Base-by-base conservation (phyloP, 345 rosid species). In the Alliaria petiolata region DNA sequence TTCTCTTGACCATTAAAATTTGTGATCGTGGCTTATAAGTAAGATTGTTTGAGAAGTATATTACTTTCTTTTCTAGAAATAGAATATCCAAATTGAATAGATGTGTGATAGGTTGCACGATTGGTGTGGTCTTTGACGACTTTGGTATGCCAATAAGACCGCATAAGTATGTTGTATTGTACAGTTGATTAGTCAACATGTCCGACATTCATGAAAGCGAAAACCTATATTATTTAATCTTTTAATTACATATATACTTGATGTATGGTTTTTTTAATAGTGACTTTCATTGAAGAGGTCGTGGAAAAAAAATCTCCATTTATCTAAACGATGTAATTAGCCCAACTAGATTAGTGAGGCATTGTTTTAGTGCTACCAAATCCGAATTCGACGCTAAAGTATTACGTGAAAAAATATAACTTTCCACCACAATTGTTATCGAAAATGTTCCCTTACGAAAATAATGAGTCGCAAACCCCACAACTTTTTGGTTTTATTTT, bases 101-200 rank as follows among this genome's bases (percentile, higher is more conserved):
- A 19, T 71, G 53, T 19, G 45, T 3, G 62, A 34, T 42, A 62
- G 69, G 30, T 71, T 71, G 46, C 46, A 71, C 62, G 55, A 53
- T 34, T 62, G 56, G 19, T 52, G 10, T 71, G 76, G 69, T 53
- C 63, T 52, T 71, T 12, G 63, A 62, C 30, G 47, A 62, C 63
- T 72, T 44, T 43, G 34, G 30, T 63, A 53, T 54, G 22, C 62
- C 26, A 43, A 53, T 35, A 47, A 19, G 68, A 71, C 52, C 25
- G 67, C 17, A 30, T 50, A 15, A 36, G 33, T 59, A 43, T 53
- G 55, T 62, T 63, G 26, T 36, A 63, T 62, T 63, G 26, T 36
- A 63, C 56, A 63, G 70, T 63, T 56, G 70, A 44, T 25, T 55
- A 72, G 76, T 72, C 70, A 63, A 63, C 64, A 55, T 54, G 19